Base-by-base conservation (phyloP, 1,284 basidiomycete genomes). In the Agaricales sp. region DNA sequence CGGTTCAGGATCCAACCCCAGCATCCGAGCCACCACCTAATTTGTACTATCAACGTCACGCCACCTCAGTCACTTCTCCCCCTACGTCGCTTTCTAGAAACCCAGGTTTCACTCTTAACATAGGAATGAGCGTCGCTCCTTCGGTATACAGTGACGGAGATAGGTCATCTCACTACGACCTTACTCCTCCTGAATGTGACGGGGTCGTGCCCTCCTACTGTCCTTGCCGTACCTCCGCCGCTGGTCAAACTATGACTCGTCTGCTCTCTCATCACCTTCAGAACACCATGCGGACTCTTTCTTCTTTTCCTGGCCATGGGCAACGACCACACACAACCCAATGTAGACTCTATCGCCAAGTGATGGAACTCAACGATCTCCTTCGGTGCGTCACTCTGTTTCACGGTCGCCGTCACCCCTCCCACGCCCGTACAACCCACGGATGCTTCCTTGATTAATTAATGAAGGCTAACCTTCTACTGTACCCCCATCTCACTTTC, bases 201-300 rank as follows among this genome's bases (percentile, higher is more conserved):
- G 50, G 52, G 59, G 65, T 54, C 60, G 66, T 46, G 63, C 71
- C 46, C 61, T 57, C 68, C 16, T 70, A 71, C 53, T 87, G 83
- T 59, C 59, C 75, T 20, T 87, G 84, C 65, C 73, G 82, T 25
- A 77, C 73, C 46, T 80, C 73, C 58, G 78, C 82, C 46, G 76
- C 70, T 2, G 66, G 43, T 69, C 80, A 50, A 68, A 76, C 6
- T 73, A 84, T 55, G 71, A 82, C 48, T 65, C 71, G 14, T n/a
- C n/a, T n/a, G n/a, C 71, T 87, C 25, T 73, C 74, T 8, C 80
- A 83, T 47, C 78, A 84, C 52, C 70, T 87, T 20, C 77, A 82
- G 54, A 71, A 58, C 46, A 75, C 82, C 0, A 60, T 82, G 16
- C 67, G 63, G 43, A 67, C 77, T 2, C 66, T 86, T 41, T 6